A percentile compares a stretch with the other conserved stretches of the same genome.
Evolutionary conservation across 805 yeast genomes (phyloP).

Genomic region (Saccharomycopsis sp.): DNA sequence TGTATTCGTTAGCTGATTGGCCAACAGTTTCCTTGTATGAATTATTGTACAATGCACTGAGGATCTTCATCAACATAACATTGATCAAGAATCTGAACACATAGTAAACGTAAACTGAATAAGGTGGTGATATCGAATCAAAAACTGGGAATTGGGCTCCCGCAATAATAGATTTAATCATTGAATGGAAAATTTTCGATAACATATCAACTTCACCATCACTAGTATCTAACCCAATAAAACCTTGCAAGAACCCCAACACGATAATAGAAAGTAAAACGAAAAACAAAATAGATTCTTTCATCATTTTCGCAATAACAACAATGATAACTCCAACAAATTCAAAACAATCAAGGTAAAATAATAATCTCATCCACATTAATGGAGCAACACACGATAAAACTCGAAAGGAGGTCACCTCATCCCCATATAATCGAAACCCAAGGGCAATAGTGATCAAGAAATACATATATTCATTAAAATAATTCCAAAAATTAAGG

Average conservation of each 20-base stretch:
- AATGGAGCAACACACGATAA: slow-evolving; percentile 62
- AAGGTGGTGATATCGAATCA: slow-evolving; percentile 73
- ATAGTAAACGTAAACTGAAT: slow-evolving; percentile 71
- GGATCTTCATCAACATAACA: slow-evolving; percentile 73
- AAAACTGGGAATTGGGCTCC: slow-evolving; percentile 67
- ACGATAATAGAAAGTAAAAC: slow-evolving; percentile 63
- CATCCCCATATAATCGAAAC: slow-evolving; percentile 37
- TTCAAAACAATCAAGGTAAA: slow-evolving; percentile 55
- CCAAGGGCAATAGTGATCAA: slow-evolving; percentile 46
- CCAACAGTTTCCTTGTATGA: slow-evolving; percentile 77
- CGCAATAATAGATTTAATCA: slow-evolving; percentile 67
- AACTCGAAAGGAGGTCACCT: slow-evolving; percentile 39
- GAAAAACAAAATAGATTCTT: slow-evolving; percentile 75
- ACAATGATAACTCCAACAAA: slow-evolving; percentile 35
- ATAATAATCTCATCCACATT: slow-evolving; percentile 60
- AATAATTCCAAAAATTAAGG: slow-evolving; percentile 68
- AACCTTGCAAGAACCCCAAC: slow-evolving; percentile 79
- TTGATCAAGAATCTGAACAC: slow-evolving; percentile 67
- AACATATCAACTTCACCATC: slow-evolving; percentile 80
- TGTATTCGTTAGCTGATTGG: slow-evolving; percentile 76
- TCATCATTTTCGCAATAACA: slow-evolving; percentile 69
- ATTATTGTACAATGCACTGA: slow-evolving; percentile 78
- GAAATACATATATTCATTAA: slow-evolving; percentile 62
- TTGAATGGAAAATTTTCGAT: slow-evolving; percentile 48
- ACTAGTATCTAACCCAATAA: slow-evolving; percentile 77